Conservation (phyloP, 1,139 yeast genomes). For the Protomyces inundatus region DNA sequence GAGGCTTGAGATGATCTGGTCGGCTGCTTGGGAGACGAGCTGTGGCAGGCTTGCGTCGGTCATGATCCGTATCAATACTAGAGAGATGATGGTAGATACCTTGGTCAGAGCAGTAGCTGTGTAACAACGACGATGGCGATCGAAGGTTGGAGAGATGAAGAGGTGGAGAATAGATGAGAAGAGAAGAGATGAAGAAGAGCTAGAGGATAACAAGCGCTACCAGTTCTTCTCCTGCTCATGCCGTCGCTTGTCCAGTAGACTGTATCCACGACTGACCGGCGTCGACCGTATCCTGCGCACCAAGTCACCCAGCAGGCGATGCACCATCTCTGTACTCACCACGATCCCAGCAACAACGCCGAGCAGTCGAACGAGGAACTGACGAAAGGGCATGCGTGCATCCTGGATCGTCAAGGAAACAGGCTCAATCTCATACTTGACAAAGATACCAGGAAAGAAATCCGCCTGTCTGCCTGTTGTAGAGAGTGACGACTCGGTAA, state of each 20-base stretch:
- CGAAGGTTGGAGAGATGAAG: too few species aligned
- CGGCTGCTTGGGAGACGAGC: neutral
- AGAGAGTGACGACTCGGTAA: slow-evolving; percentile 50
- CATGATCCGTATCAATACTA: too few species aligned
- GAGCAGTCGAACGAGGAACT: slow-evolving; percentile 69
- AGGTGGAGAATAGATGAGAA: too few species aligned
- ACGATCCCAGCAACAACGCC: slow-evolving; percentile 74
- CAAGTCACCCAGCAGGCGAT: slow-evolving; percentile 27
- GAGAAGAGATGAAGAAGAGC: neutral
- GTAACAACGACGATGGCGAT: too few species aligned
- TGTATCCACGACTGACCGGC: slow-evolving; percentile 11
- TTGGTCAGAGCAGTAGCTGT: too few species aligned
- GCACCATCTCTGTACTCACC: slow-evolving; percentile 46
- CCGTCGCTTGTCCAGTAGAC: neutral
- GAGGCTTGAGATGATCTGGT: neutral
- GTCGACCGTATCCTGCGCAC: neutral
- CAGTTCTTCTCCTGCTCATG: neutral
- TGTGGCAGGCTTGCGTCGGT: too few species aligned
- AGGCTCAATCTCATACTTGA: slow-evolving; percentile 86
- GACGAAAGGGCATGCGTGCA: slow-evolving; percentile 65
- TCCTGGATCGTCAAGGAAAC: slow-evolving; percentile 66
- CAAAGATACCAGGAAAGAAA: slow-evolving; percentile 64
- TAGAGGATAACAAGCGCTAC: neutral
- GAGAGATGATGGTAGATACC: too few species aligned
- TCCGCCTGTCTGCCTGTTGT: slow-evolving; percentile 31